phyloP scores from a whole-genome alignment of 257 asterid genomes.

The Solanum etuberosum region DNA sequence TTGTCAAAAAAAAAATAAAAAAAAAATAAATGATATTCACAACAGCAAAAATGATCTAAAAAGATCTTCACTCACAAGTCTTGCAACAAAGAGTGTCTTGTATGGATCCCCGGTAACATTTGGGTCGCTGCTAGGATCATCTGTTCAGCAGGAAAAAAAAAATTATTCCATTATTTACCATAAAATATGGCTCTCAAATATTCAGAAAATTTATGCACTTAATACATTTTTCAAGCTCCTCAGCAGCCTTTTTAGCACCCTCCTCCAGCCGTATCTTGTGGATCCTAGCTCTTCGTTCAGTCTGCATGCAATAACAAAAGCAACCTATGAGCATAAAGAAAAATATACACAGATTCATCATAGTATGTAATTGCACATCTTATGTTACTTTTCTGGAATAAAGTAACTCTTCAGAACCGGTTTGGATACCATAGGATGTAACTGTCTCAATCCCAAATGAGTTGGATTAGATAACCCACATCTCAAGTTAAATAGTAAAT shows the following conservation, averaged over 20 bases:
- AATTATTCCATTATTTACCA: not conserved
- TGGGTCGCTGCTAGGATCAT: slow-evolving; percentile 81
- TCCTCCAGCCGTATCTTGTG: slow-evolving; percentile 77
- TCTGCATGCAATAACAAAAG: slow-evolving; percentile 18
- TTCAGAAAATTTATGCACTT: not conserved
- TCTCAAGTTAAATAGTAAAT: not conserved
- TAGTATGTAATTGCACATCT: not conserved
- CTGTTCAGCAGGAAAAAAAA: slow-evolving; percentile 25
- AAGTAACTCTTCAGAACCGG: not conserved
- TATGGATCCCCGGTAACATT: slow-evolving; percentile 88
- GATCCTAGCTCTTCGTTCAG: slow-evolving; percentile 77
- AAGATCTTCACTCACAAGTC: slow-evolving; percentile 59
- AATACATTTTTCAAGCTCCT: slow-evolving; percentile 80
- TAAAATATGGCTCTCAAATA: not conserved
- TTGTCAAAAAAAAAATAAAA: not conserved
- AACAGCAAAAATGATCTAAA: not conserved
- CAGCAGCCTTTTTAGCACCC: slow-evolving; percentile 89
- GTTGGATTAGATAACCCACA: not conserved
- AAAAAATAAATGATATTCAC: not conserved
- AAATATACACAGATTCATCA: not conserved
- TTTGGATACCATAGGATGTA: not conserved
- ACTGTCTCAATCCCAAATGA: not conserved
- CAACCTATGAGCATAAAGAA: not conserved
- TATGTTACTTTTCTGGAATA: not conserved
- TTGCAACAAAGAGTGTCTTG: slow-evolving; percentile 85